Conservation (phyloP, 1,284 basidiomycete genomes). For the Coniferiporia weirii region DNA sequence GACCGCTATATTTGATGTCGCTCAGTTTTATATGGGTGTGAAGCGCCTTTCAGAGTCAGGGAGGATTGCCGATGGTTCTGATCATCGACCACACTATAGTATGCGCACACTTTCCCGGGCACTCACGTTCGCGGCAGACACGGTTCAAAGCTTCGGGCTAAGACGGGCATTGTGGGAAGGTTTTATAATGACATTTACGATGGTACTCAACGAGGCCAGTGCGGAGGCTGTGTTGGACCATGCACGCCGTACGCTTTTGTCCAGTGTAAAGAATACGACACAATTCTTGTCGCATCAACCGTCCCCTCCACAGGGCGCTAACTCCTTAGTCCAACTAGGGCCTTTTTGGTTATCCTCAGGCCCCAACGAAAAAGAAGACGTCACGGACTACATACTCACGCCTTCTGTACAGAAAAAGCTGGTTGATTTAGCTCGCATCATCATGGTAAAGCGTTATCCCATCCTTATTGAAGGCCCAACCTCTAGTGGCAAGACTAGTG, state of each 20-base stretch:
- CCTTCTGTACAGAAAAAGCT: constrained; percentile 96
- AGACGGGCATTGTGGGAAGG: constrained; percentile 94
- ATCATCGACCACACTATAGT: constrained; percentile 94
- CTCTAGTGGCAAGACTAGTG: constrained; percentile 95
- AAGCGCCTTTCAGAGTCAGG: constrained; percentile 77
- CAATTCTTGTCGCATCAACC: constrained; percentile 74
- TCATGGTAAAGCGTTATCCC: constrained; percentile 86
- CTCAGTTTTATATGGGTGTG: constrained; percentile 85
- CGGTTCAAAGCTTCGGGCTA: constrained; percentile 73
- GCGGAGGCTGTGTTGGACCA: constrained; percentile 62
- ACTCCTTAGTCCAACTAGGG: constrained; percentile 79
- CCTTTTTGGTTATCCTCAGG: constrained; percentile 90
- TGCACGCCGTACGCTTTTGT: constrained; percentile 77
- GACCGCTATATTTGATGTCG: constrained; percentile 84
- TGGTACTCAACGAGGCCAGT: constrained; percentile 83
- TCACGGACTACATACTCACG: constrained; percentile 88
- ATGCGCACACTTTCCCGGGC: constrained; percentile 95
- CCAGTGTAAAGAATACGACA: constrained; percentile 75
- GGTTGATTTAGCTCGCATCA: constrained; percentile 86
- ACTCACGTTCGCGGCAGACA: constrained; percentile 86
- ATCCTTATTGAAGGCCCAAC: constrained; percentile 98
- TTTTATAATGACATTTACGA: constrained; percentile 96
- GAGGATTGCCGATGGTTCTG: constrained; percentile 92
- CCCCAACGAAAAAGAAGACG: constrained; percentile 53
- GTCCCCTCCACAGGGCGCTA: constrained; percentile 44